Evolutionary conservation across 2,329 filamentous ascomycete species (phyloP), one percentile per base, ranked within the genome.

Genomic region (Pseudogymnoascus sp.): DNA sequence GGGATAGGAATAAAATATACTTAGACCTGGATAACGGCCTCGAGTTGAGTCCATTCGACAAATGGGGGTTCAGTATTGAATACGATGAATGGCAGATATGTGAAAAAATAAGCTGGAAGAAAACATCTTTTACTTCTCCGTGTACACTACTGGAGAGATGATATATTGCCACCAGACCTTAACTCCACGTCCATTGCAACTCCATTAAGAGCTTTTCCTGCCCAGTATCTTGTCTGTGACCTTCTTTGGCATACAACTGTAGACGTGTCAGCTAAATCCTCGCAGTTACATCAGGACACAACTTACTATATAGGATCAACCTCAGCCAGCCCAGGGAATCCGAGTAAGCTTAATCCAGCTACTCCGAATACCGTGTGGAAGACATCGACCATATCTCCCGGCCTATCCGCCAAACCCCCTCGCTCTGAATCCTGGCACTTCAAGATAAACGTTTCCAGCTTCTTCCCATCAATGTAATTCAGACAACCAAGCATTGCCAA

Each of bases 311-410:
- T 84, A 33, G 94, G 90, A 73, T 99, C 90, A 59, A 99, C 87
- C 63, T 88, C 85, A 68, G 88, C 82, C 43, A 97, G 75, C 1
- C 86, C 90, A 6, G 88, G 84, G 69, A 89, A 90, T 9, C 85
- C 85, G 28, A 97, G 76, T 61, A 99, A 80, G 71, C 91, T 96
- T 66, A 99, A 76, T 2, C 94, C 94, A 18, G 92, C 89, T 65
- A 97, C 76, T 22, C 90, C 91, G 73, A 99, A 99, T 60, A 86
- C 78, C 0, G 94, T 97, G 71, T 99, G 94, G 78, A 95, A 99
- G 35, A 99, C 92, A 77, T 99, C 94, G 20, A 97, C 93, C 87
- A 93, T 91, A 70, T 99, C 87, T 25, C 90, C 92, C 8, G 94
- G 93, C 64, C 92, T 80, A 76, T 99, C 94, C 4, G 93, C 87